phyloP scores from a whole-genome alignment of 2,329 filamentous ascomycete genomes.

The Ascochyta lentis region DNA sequence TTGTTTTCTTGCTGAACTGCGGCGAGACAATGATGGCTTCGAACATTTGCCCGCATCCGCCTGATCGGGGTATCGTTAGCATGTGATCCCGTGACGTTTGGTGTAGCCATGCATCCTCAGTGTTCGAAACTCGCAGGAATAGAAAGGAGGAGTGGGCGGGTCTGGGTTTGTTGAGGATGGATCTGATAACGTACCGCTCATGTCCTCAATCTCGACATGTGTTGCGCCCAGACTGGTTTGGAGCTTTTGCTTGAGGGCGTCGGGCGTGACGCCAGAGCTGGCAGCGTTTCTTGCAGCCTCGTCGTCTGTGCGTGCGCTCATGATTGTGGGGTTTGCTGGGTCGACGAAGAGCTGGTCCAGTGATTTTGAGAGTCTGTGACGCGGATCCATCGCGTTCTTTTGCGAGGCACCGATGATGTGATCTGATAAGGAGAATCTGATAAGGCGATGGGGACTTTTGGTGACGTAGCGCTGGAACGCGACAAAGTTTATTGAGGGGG shows the following conservation, averaged over 20 bases:
- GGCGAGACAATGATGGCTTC: constrained; percentile 70
- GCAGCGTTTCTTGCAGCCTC: constrained; percentile 61
- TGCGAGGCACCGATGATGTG: constrained; percentile 17
- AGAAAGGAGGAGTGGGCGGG: too few species aligned
- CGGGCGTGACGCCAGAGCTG: constrained; percentile 71
- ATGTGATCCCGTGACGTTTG: not conserved
- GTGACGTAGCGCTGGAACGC: constrained; percentile 17
- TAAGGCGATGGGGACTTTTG: not conserved
- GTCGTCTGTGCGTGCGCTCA: constrained; percentile 54
- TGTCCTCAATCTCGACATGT: constrained; percentile 87
- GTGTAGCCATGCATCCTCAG: not conserved
- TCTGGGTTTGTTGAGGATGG: not conserved
- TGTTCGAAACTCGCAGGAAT: too few species aligned
- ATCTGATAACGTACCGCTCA: constrained; percentile 71
- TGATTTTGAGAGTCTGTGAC: constrained; percentile 44
- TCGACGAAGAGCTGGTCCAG: constrained; percentile 31
- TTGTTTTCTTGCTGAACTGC: constrained; percentile 62
- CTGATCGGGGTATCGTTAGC: constrained; percentile 50
- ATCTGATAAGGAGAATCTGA: constrained; percentile 41
- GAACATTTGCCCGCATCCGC: constrained; percentile 74
- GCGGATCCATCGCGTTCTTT: constrained; percentile 37
- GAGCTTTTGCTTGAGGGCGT: constrained; percentile 72
- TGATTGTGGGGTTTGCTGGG: constrained; percentile 26
- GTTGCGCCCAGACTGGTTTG: constrained; percentile 72
- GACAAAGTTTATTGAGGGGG: constrained; percentile 22